Evolutionary conservation across 805 yeast species (phyloP).

Genomic region (Cyberlindnera meyerae): DNA sequence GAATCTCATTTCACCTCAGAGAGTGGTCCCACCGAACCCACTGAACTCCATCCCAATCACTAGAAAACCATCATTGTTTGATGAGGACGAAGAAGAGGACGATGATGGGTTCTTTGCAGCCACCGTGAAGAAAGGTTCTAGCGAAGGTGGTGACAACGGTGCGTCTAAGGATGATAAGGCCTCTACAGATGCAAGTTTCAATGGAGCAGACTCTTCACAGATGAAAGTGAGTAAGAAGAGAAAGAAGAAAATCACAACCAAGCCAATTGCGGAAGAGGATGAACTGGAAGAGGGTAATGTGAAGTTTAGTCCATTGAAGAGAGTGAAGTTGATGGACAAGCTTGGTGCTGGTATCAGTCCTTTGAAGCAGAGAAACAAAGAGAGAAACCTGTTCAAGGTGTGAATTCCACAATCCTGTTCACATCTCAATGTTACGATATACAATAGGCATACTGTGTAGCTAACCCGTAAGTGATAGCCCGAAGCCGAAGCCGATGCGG

Average conservation of each 20-base stretch:
- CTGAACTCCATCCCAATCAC: neutral
- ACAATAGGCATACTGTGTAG: no score
- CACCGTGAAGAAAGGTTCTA: constrained; percentile 15
- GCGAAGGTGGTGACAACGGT: no score
- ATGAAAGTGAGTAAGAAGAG: constrained; percentile 11
- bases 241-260: constrained; percentile 20
- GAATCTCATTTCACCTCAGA: constrained; percentile 22
- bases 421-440: no score
- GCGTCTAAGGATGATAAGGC: neutral
- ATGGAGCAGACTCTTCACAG: constrained; percentile 1
- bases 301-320: constrained; percentile 20
- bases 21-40: constrained; percentile 2
- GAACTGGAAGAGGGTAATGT: constrained; percentile 16
- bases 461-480: no score
- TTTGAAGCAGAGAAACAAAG: constrained; percentile 24
- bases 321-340: constrained; percentile 23
- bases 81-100: constrained; percentile 27
- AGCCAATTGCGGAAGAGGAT: constrained; percentile 18
- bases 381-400: constrained; percentile 23
- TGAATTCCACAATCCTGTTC: no score
- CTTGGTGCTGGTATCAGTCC: constrained; percentile 26
- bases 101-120: constrained; percentile 23
- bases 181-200: neutral
- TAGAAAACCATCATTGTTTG: constrained; percentile 23
- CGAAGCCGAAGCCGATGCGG: no score